Evolutionary conservation across 257 asterid genomes (phyloP).

Genomic region (Solanum microdontum): DNA sequence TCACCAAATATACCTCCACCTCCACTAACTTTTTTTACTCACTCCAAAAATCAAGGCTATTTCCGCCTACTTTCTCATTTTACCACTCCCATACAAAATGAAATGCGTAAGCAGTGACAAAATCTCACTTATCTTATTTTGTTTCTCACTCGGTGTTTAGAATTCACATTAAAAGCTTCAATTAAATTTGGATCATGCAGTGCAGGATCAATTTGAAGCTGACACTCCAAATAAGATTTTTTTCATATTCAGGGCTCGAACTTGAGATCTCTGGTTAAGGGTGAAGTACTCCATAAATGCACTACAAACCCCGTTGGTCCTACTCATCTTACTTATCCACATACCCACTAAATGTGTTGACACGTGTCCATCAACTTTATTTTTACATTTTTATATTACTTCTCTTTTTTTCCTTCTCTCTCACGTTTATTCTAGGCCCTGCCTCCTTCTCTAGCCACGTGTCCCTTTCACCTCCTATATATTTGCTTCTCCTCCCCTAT

Average conservation of each 20-base stretch:
- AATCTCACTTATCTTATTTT: conserved; percentile 2
- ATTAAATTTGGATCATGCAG: rapidly evolving
- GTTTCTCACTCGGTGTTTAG: rapidly evolving
- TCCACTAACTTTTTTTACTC: not conserved
- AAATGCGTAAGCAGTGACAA: conserved; percentile 32
- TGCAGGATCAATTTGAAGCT: rapidly evolving
- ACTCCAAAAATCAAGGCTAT: not conserved
- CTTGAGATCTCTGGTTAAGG: rapidly evolving
- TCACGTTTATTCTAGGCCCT: conserved; percentile 28
- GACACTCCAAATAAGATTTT: no score
- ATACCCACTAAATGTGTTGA: not conserved
- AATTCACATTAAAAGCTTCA: rapidly evolving
- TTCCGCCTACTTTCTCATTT: conserved; percentile 13
- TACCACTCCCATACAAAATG: conserved; percentile 29
- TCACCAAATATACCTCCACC: not conserved
- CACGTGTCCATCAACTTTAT: conserved; percentile 8
- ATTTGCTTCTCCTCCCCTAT: conserved; percentile 26
- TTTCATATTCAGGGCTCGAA: rapidly evolving
- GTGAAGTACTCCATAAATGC: rapidly evolving
- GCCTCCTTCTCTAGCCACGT: conserved; percentile 29
- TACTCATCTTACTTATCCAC: not conserved
- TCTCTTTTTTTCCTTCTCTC: not conserved
- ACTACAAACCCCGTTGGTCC: not conserved
- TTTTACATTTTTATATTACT: not conserved
- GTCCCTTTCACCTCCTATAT: conserved; percentile 32